phyloP scores from a whole-genome alignment of 495 filamentous ascomycete genomes.

The Tuber aestivum region DNA sequence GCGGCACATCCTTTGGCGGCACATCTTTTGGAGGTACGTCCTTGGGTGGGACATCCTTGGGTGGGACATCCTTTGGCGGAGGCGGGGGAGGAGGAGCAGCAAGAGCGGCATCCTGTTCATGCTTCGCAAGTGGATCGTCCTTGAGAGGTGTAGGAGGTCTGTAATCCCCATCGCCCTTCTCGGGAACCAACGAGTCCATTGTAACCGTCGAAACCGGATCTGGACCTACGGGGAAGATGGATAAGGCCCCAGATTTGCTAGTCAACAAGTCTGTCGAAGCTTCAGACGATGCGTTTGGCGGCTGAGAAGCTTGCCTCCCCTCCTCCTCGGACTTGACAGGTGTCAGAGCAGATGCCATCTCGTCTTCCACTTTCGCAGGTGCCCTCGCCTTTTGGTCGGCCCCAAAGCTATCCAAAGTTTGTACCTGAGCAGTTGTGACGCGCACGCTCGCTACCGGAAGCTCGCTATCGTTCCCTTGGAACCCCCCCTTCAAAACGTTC shows the following conservation, averaged over 20 bases:
- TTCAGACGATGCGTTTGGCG: neutral
- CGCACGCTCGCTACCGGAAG: neutral
- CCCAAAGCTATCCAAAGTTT: neutral
- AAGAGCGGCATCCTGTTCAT: constrained; percentile 1
- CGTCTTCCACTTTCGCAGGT: neutral
- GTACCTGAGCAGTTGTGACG: neutral
- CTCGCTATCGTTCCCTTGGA: neutral
- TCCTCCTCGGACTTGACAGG: neutral
- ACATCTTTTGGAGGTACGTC: constrained; percentile 31
- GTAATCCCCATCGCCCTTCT: constrained; percentile 16
- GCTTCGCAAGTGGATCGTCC: constrained; percentile 24
- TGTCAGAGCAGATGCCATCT: neutral
- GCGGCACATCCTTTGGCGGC: constrained; percentile 33
- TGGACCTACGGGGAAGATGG: constrained; percentile 10
- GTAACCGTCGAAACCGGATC: constrained; percentile 15
- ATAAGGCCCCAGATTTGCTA: constrained; percentile 15
- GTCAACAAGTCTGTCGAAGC: neutral
- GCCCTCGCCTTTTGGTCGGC: neutral
- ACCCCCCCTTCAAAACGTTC: neutral
- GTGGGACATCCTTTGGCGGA: constrained; percentile 7
- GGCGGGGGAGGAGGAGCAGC: constrained; percentile 23
- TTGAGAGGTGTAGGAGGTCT: constrained; percentile 31
- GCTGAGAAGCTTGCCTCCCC: neutral
- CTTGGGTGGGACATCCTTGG: constrained; percentile 23
- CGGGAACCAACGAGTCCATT: constrained; percentile 13